Conservation (phyloP, 2,329 filamentous ascomycete species). For the Penicillium sp. region DNA sequence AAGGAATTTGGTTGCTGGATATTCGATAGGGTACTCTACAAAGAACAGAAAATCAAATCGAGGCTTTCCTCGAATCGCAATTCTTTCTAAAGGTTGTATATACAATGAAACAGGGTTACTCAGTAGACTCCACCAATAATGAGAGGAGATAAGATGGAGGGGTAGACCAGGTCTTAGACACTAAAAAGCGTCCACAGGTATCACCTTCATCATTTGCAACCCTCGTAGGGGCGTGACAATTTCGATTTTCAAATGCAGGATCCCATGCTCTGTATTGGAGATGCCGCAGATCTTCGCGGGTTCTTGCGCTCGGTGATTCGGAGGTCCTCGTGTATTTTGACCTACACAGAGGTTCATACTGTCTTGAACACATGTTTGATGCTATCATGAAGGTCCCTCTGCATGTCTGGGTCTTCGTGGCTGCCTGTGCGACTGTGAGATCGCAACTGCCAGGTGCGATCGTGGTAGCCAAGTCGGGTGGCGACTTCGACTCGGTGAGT, state of each 20-base stretch:
- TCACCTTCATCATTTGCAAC: neutral
- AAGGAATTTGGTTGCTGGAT: neutral
- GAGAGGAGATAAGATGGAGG: neutral
- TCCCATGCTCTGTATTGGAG: neutral
- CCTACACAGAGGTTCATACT: neutral
- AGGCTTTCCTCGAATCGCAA: neutral
- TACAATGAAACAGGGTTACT: neutral
- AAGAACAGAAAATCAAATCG: neutral
- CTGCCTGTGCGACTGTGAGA: neutral
- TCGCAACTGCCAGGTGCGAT: neutral
- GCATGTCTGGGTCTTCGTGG: neutral
- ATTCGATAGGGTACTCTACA: neutral
- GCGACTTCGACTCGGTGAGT: constrained; percentile 2
- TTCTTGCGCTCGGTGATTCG: neutral
- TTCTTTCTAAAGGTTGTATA: too few species aligned
- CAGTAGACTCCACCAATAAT: neutral
- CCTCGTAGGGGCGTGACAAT: neutral
- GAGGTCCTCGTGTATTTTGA: neutral
- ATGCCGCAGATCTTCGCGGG: neutral
- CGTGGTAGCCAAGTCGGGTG: constrained; percentile 2
- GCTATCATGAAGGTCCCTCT: neutral
- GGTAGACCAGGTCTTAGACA: neutral
- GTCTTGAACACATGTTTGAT: neutral
- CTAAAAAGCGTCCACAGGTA: too few species aligned
- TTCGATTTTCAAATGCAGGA: neutral